Conservation (phyloP, 345 rosid genomes). For the Turnera subulata region DNA sequence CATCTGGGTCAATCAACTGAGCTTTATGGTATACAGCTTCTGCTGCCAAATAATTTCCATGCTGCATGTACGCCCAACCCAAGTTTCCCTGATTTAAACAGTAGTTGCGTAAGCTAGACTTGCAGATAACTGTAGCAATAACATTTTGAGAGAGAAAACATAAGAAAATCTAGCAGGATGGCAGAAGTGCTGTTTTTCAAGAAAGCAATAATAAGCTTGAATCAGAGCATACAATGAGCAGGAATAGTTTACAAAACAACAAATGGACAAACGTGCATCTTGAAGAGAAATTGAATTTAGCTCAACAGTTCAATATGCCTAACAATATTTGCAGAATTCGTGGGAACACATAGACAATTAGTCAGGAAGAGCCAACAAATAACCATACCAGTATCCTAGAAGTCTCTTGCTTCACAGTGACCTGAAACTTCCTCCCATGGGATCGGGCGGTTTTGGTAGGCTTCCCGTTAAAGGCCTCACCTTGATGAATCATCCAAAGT, state of each 20-base stretch:
- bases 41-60: slow-evolving; percentile 68
- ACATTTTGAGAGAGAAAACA: neutral
- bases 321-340: too few species aligned
- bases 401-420: slow-evolving; percentile 84
- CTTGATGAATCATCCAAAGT: slow-evolving; percentile 73
- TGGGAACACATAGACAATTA: too few species aligned
- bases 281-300: too few species aligned
- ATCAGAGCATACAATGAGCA: too few species aligned
- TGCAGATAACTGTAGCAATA: neutral
- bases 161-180: too few species aligned
- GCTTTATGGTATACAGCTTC: slow-evolving; percentile 85
- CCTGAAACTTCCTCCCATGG: slow-evolving; percentile 91
- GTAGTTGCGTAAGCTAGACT: neutral
- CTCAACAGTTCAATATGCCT: too few species aligned
- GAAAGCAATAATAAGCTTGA: too few species aligned
- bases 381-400: slow-evolving; percentile 67
- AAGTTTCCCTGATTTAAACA: slow-evolving; percentile 66
- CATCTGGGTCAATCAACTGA: slow-evolving; percentile 76
- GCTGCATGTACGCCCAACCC: slow-evolving; percentile 99
- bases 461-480: slow-evolving; percentile 84
- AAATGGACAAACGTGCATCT: too few species aligned
- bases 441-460: slow-evolving; percentile 94
- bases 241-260: too few species aligned
- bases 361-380: neutral
- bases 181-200: too few species aligned